Evolutionary conservation across 2,329 filamentous ascomycete genomes (phyloP).

Genomic region (Aspergillus chevalieri): DNA sequence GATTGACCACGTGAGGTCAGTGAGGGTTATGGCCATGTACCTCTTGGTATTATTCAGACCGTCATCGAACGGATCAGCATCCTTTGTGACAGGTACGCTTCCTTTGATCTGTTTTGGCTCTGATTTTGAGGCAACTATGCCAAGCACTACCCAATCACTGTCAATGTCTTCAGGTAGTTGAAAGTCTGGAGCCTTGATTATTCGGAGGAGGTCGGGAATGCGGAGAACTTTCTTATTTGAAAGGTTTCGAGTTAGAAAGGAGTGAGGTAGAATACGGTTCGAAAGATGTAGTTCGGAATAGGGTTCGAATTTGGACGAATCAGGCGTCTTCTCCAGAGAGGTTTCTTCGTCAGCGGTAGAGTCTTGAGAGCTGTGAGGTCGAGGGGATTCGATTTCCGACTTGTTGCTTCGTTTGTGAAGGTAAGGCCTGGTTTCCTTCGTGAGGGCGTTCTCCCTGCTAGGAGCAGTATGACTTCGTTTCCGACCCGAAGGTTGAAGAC

Average conservation of each 20-base stretch:
- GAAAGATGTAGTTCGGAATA: constrained; percentile 82
- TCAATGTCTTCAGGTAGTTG: constrained; percentile 71
- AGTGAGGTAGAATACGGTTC: constrained; percentile 75
- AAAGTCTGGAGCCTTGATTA: constrained; percentile 76
- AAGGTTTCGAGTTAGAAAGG: constrained; percentile 70
- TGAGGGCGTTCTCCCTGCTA: constrained; percentile 10
- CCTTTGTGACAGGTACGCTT: constrained; percentile 32
- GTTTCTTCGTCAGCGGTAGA: constrained; percentile 13
- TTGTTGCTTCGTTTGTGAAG: constrained; percentile 18
- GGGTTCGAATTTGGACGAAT: constrained; percentile 67
- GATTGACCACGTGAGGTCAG: constrained; percentile 82
- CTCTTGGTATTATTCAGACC: constrained; percentile 61
- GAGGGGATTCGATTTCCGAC: constrained; percentile 12
- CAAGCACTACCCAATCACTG: constrained; percentile 83
- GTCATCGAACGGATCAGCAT: constrained; percentile 43
- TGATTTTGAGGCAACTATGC: constrained; percentile 81
- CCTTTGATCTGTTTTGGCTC: constrained; percentile 61
- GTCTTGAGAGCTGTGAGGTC: constrained; percentile 11
- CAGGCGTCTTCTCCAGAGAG: constrained; percentile 29
- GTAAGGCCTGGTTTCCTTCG: constrained; percentile 14
- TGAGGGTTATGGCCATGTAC: constrained; percentile 86
- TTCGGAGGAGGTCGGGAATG: constrained; percentile 72
- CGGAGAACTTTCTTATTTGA: constrained; percentile 69
- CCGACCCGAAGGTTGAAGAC: constrained; percentile 21
- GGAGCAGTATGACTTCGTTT: constrained; percentile 33